phyloP scores from a whole-genome alignment of 495 filamentous ascomycete species.

The Geoglossum glabrum region DNA sequence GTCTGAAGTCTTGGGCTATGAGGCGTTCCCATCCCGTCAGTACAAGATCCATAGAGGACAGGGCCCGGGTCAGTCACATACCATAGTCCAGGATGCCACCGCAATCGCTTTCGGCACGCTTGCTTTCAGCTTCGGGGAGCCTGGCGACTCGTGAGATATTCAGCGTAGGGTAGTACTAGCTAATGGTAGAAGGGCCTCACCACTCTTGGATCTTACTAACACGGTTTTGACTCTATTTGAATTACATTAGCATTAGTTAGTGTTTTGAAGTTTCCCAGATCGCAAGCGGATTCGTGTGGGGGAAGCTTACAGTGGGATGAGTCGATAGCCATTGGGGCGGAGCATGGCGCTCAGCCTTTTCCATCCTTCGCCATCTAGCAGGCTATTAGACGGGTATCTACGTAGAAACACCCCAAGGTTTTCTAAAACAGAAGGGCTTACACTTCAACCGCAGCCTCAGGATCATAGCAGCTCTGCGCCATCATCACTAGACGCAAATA shows the following conservation, averaged over 20 bases:
- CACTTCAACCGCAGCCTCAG: slow-evolving; percentile 45
- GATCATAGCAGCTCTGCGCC: slow-evolving; percentile 50
- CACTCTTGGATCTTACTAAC: slow-evolving; percentile 49
- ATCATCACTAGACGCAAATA: slow-evolving; percentile 30
- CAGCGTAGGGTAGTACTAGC: slow-evolving; percentile 4
- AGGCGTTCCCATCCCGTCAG: background rate
- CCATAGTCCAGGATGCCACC: slow-evolving; percentile 5
- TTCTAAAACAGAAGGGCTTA: background rate
- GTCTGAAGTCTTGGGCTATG: slow-evolving; percentile 3
- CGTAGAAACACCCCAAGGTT: background rate
- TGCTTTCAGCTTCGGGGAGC: slow-evolving; percentile 37
- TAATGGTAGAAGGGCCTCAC: slow-evolving; percentile 7
- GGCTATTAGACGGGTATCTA: background rate
- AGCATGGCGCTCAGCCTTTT: slow-evolving; percentile 30
- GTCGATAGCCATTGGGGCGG: slow-evolving; percentile 69
- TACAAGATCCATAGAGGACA: background rate
- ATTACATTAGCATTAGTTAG: slow-evolving; percentile 10
- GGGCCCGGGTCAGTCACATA: background rate
- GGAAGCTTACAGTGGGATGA: slow-evolving; percentile 49
- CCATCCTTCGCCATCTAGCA: slow-evolving; percentile 49
- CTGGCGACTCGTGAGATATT: slow-evolving; percentile 2
- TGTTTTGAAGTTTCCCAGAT: background rate
- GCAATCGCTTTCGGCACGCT: slow-evolving; percentile 31
- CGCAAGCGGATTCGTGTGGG: background rate
- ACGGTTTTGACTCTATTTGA: slow-evolving; percentile 38